phyloP scores from a whole-genome alignment of 1,284 basidiomycete genomes.

The Trichosporon inkin region DNA sequence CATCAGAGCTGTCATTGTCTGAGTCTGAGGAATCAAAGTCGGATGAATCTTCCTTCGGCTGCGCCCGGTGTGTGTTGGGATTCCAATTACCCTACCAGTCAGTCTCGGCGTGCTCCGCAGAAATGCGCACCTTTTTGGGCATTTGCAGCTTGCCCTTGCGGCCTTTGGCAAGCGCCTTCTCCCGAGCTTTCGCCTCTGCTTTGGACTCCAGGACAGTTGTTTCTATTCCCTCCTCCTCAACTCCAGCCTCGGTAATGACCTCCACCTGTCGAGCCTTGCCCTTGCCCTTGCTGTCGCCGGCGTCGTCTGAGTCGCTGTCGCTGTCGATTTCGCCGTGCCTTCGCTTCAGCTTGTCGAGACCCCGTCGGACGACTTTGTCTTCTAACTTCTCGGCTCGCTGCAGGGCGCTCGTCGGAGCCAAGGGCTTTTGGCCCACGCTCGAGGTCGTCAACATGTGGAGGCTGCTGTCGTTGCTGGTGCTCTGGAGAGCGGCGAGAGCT shows the following conservation, averaged over 20 bases:
- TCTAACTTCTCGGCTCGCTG: constrained; percentile 73
- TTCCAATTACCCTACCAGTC: constrained; percentile 40
- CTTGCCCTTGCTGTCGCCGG: constrained; percentile 57
- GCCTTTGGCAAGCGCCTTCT: constrained; percentile 22
- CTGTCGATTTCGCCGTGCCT: constrained; percentile 59
- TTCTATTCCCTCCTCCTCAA: constrained; percentile 52
- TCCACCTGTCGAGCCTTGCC: constrained; percentile 58
- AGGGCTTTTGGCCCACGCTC: constrained; percentile 44
- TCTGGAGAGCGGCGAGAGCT: constrained; percentile 36
- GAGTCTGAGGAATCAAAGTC: constrained; percentile 51
- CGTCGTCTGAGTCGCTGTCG: constrained; percentile 47
- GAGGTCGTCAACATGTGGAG: constrained; percentile 36
- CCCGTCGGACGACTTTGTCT: constrained; percentile 64
- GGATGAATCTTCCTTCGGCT: constrained; percentile 29
- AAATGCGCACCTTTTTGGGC: constrained; percentile 37
- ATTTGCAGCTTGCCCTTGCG: constrained; percentile 22
- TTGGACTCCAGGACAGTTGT: constrained; percentile 45
- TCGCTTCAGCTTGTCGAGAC: constrained; percentile 58
- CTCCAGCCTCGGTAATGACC: constrained; percentile 55
- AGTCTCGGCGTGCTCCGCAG: neutral
- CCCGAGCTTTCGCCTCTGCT: constrained; percentile 25
- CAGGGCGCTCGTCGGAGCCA: constrained; percentile 42
- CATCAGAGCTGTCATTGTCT: constrained; percentile 32
- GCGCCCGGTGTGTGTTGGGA: constrained; percentile 30
- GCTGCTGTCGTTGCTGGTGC: constrained; percentile 31